Conservation (phyloP, 2,329 filamentous ascomycete genomes). For the Pseudocercospora cruenta region DNA sequence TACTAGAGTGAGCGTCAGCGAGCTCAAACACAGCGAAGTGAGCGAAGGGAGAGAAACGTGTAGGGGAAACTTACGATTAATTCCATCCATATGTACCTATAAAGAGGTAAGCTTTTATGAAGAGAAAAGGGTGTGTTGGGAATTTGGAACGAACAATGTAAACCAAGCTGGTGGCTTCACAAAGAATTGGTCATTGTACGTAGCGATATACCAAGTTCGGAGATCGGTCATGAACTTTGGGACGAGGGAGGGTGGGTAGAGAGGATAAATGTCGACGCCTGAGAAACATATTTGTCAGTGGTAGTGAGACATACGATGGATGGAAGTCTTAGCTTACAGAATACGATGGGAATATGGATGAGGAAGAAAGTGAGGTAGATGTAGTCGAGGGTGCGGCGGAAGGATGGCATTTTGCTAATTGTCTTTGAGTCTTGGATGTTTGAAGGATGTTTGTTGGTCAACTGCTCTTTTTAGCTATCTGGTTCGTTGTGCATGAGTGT, state of each 20-base stretch:
- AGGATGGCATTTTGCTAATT: constrained; percentile 26
- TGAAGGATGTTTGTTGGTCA: neutral
- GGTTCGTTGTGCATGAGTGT: neutral
- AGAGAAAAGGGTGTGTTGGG: too few relatives aligned
- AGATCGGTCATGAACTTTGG: constrained; percentile 55
- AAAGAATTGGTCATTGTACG: constrained; percentile 68
- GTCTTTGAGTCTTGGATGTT: neutral
- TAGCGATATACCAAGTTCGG: constrained; percentile 61
- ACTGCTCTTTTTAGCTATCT: neutral
- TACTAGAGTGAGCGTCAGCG: too few relatives aligned
- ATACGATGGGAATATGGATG: constrained; percentile 64
- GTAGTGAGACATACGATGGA: neutral
- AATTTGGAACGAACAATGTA: constrained; percentile 47
- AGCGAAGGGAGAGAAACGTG: neutral
- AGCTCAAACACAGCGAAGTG: too few relatives aligned
- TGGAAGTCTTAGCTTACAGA: constrained; percentile 54
- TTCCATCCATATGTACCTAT: constrained; percentile 56
- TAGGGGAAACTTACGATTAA: constrained; percentile 38
- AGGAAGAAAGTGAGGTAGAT: constrained; percentile 64
- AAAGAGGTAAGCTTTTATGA: too few relatives aligned
- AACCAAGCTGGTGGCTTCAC: constrained; percentile 63
- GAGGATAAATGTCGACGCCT: constrained; percentile 65
- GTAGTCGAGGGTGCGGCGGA: constrained; percentile 48
- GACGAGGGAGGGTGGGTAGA: constrained; percentile 58
- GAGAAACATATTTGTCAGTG: neutral